Conservation (phyloP, 2,329 filamentous ascomycete genomes). For the Fonsecaea monophora region DNA sequence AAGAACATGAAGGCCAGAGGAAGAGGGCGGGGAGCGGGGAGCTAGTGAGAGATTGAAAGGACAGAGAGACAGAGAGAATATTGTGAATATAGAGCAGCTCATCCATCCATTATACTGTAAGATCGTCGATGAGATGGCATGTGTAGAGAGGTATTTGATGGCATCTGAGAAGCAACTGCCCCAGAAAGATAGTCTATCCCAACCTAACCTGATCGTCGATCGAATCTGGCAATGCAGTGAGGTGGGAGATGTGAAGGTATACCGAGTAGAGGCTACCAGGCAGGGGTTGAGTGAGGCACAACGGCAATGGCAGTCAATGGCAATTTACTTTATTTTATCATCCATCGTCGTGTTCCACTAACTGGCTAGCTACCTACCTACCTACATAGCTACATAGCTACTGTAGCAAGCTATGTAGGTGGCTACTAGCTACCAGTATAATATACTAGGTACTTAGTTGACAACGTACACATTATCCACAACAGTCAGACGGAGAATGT, state of each 20-base stretch:
- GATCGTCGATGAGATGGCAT: not conserved
- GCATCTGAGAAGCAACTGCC: not conserved
- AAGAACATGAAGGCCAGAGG: not conserved
- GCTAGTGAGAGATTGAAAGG: no score
- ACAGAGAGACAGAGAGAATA: not conserved
- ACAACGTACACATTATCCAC: no score
- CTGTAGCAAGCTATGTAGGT: no score
- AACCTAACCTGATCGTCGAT: not conserved
- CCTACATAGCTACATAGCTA: no score
- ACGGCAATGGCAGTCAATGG: not conserved
- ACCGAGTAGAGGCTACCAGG: no score
- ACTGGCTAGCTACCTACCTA: no score
- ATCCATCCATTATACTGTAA: not conserved
- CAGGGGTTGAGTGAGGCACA: no score
- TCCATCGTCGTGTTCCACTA: no score
- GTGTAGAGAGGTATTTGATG: not conserved
- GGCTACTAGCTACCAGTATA: no score
- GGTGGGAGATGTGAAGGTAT: not conserved
- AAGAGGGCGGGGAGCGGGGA: not conserved
- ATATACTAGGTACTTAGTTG: no score
- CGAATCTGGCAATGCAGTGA: not conserved
- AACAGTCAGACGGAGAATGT: no score
- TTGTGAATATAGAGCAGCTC: not conserved
- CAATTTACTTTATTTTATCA: not conserved
- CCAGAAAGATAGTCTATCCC: no score